Evolutionary conservation across 176 grass and related monocot genomes (phyloP), one percentile per base, ranked within the genome.

Genomic region (Stipa capillata): DNA sequence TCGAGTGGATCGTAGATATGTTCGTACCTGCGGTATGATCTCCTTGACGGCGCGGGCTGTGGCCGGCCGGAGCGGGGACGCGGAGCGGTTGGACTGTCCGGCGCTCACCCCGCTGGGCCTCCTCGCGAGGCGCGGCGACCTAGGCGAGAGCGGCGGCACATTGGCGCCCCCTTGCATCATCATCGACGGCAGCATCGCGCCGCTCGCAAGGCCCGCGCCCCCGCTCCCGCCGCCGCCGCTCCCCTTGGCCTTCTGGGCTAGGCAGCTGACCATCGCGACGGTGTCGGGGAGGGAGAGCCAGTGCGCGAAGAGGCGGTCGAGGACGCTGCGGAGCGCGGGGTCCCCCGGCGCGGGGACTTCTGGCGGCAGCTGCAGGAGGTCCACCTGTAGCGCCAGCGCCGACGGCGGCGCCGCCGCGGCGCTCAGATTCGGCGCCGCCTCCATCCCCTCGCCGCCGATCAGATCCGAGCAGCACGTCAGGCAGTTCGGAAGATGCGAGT

Each of bases 281-380:
- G 96, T 95, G 37, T 95, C 88, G 2, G 92, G 78, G 47, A 99
- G 88, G 28, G 90, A 68, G 58, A 97, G 95, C 95, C 95, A 97
- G 71, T 97, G 95, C 25, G 83, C 45, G 84, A 90, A 97, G 53
- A 97, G 89, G 33, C 85, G 66, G 39, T 94, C 85, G 39, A 91
- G 89, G 47, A 97, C 78, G 41, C 80, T 81, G 41, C 76, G 69
- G 33, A 88, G 81, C 76, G 82, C 82, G 14, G 87, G 76, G 0
- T 76, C 70, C 10, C 62, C 76, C 34, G 87, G 87, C 43, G 76
- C 62, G 3, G 87, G 82, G 35, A 89, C 79, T 53, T 89, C 87
- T 70, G 82, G 87, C 53, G 87, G 87, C 77, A 89, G 82, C 70
- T 76, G 87, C 77, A 81, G 82, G 34, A 89, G 77, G 64, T 89